These are phyloP conservation scores for Fonsecaea pugnacius DNA, from an alignment of 2,329 filamentous ascomycete genomes.

Conservation along the genomic window DNA sequence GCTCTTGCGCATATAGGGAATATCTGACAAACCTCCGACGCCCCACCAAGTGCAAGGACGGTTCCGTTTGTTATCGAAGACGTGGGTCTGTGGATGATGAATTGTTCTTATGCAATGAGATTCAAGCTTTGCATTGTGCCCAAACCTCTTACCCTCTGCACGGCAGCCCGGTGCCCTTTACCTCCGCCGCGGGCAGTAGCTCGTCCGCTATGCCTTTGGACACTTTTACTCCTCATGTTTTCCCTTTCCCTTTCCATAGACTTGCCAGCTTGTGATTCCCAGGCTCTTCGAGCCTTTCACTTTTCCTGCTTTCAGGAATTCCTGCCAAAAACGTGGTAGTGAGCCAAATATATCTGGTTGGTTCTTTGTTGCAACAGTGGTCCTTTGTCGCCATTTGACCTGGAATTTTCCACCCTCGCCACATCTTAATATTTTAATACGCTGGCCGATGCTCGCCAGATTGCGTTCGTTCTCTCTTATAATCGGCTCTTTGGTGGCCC, in stretches of 20 bases:
- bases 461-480: neutral
- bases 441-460: neutral
- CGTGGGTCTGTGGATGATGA: conserved; percentile 6
- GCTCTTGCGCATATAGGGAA: neutral
- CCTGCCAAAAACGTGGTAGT: neutral
- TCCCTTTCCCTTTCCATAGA: neutral
- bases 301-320: neutral
- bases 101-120: conserved; percentile 6
- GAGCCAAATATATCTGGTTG: neutral
- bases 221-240: neutral
- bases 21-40: conserved; percentile 9
- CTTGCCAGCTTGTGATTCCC: neutral
- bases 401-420: conserved; percentile 5
- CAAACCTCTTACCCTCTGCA: neutral
- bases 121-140: conserved; percentile 3
- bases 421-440: neutral
- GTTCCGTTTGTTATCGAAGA: conserved; percentile 14
- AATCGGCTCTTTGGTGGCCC: neutral
- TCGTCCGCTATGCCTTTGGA: conserved; percentile 1
- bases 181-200: neutral
- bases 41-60: conserved; percentile 21
- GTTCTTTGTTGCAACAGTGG: conserved; percentile 7
- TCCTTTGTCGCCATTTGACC: conserved; percentile 9
- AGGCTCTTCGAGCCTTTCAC: neutral
- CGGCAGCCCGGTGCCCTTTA: neutral